A percentile compares a stretch with the other conserved stretches of the same genome.
phyloP scores from a whole-genome alignment of 2,329 filamentous ascomycete species.

The Chaetomiaceae sp. region DNA sequence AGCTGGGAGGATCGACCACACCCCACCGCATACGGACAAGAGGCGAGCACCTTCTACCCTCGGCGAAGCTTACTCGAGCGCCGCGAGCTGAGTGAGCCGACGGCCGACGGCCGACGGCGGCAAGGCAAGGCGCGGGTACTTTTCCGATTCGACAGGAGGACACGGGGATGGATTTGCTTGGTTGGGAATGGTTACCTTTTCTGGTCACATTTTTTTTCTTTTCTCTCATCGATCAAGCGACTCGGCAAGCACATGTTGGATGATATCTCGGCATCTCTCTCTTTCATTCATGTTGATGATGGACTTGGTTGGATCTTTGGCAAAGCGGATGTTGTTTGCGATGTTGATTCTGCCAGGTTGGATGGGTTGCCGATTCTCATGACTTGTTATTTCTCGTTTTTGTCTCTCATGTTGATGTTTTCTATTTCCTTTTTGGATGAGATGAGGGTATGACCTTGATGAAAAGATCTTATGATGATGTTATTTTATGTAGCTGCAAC shows the following conservation, averaged over 20 bases:
- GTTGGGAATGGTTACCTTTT: neutral
- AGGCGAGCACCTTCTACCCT: no score
- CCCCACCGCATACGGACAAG: neutral
- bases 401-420: neutral
- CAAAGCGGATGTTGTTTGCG: neutral
- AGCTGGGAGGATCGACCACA: neutral
- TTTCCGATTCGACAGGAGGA: no score
- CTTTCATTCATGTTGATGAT: neutral
- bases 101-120: no score
- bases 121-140: no score
- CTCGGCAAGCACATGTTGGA: neutral
- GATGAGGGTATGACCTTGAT: slow-evolving; percentile 3
- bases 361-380: neutral
- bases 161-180: neutral
- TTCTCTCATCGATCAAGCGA: neutral
- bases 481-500: slow-evolving; percentile 2
- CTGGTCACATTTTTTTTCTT: neutral
- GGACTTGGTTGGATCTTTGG: neutral
- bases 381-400: neutral
- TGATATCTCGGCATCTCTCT: neutral
- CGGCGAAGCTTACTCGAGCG: no score
- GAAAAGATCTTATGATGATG: slow-evolving; percentile 11
- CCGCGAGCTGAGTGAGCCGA: no score
- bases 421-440: slow-evolving; percentile 3
- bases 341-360: neutral